These are phyloP conservation scores for Bolboschoenus planiculmis DNA, from an alignment of 176 grass and related monocot species.

Conservation along the genomic window DNA sequence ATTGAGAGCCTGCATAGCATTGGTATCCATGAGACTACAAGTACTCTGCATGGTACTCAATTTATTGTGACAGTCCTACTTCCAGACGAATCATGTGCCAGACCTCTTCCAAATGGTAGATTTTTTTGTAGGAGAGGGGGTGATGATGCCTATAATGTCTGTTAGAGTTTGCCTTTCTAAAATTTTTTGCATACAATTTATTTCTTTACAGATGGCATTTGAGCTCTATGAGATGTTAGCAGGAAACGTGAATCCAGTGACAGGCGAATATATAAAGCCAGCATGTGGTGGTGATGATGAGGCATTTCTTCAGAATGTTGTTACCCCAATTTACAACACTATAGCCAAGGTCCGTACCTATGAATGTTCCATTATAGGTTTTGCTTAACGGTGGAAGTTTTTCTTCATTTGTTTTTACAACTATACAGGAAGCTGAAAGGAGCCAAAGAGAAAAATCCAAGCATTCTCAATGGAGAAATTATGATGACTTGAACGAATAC, in stretches of 20 bases:
- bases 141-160: background rate
- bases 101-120: background rate
- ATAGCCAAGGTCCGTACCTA: conserved; percentile 51
- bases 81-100: background rate
- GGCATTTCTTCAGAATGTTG: conserved; percentile 86
- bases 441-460: conserved; percentile 79
- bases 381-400: conserved; percentile 13
- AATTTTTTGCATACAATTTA: background rate
- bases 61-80: background rate
- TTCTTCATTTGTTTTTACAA: conserved; percentile 6
- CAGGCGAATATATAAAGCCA: conserved; percentile 92
- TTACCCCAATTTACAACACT: conserved; percentile 79
- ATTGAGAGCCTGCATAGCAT: background rate
- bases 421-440: conserved; percentile 65
- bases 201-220: conserved; percentile 72
- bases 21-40: background rate
- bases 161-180: background rate
- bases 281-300: conserved; percentile 87
- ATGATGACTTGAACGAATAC: conserved; percentile 94
- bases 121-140: background rate
- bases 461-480: conserved; percentile 94
- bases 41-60: background rate
- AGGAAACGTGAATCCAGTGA: conserved; percentile 86
- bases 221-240: conserved; percentile 91
- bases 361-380: background rate